phyloP scores from a whole-genome alignment of 495 filamentous ascomycete genomes.

The Rostrohypoxylon terebratum region DNA sequence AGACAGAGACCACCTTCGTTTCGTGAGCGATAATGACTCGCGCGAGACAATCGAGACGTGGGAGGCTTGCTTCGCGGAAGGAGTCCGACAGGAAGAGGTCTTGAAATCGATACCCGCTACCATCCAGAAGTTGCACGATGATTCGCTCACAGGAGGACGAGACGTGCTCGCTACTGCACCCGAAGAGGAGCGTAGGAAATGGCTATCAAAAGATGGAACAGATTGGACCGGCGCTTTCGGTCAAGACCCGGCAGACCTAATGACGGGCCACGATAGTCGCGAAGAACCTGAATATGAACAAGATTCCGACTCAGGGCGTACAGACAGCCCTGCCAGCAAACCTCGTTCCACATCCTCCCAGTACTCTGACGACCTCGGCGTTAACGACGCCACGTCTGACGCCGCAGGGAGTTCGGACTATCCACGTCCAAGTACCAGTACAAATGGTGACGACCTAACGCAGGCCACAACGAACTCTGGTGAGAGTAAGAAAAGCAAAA shows the following conservation, averaged over 20 bases:
- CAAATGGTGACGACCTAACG: conserved; percentile 14
- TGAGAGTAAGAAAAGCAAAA: conserved; percentile 31
- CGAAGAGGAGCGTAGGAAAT: conserved; percentile 76
- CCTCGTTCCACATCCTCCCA: not conserved
- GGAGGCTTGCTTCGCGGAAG: conserved; percentile 89
- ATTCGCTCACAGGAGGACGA: conserved; percentile 78
- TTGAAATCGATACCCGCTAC: conserved; percentile 72
- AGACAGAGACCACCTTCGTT: conserved; percentile 84
- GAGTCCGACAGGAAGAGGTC: conserved; percentile 77
- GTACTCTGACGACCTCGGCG: conserved; percentile 54
- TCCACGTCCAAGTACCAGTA: conserved; percentile 32
- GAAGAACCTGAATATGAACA: conserved; percentile 58
- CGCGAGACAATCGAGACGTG: conserved; percentile 94
- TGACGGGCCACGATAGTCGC: conserved; percentile 57
- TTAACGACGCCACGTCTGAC: conserved; percentile 54
- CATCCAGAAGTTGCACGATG: conserved; percentile 79
- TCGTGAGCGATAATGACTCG: conserved; percentile 87
- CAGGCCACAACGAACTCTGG: conserved; percentile 18
- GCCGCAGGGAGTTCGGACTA: conserved; percentile 19
- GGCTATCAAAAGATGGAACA: conserved; percentile 81
- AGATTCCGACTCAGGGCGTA: conserved; percentile 59
- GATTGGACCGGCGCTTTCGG: conserved; percentile 93
- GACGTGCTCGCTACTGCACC: conserved; percentile 79
- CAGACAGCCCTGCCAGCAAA: conserved; percentile 56
- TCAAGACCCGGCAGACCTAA: conserved; percentile 64